Percentiles rank a stretch among this genome's conserved stretches.
Conservation (phyloP, 208 protist genomes). For the Trypanosoma melophagium region DNA sequence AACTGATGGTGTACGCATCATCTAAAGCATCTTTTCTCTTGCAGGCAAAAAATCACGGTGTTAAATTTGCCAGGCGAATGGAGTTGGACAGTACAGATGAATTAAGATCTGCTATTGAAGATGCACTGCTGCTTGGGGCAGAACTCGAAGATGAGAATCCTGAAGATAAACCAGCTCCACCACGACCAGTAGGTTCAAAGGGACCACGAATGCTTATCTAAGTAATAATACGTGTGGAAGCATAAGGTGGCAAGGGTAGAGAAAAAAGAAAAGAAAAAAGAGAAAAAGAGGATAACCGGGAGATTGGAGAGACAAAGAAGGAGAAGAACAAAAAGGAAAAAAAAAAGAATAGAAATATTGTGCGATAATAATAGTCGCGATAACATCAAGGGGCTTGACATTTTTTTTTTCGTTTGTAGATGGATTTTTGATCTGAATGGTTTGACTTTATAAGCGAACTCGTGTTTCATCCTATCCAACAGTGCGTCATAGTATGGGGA, state of each 20-base stretch:
- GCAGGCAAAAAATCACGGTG: slow-evolving; percentile 38
- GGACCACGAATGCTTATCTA: slow-evolving; percentile 68
- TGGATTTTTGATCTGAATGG: no score
- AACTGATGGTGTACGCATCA: slow-evolving; percentile 77
- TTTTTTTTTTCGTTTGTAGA: slow-evolving; percentile 24
- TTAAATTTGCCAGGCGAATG: slow-evolving; percentile 46
- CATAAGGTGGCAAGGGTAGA: neutral
- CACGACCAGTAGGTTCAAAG: slow-evolving; percentile 28
- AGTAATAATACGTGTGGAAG: neutral
- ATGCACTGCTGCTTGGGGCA: slow-evolving; percentile 31
- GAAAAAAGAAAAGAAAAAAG: neutral
- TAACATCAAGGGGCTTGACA: neutral
- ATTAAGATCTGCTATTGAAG: slow-evolving; percentile 41
- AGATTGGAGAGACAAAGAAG: slow-evolving; percentile 8
- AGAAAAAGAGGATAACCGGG: neutral
- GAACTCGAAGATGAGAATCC: slow-evolving; percentile 5
- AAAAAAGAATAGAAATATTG: slow-evolving; percentile 3
- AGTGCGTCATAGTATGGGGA: no score
- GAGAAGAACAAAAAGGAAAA: neutral
- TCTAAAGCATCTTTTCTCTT: slow-evolving; percentile 66
- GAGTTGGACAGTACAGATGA: slow-evolving; percentile 52
- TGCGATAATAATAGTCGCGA: neutral
- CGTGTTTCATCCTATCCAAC: no score
- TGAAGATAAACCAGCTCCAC: slow-evolving; percentile 9
- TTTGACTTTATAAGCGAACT: no score